Percentiles rank a stretch among this genome's conserved stretches.
These are phyloP conservation scores for Wickerhamiella bombiphila DNA, from an alignment of 805 yeast genomes.

Conservation along the genomic window DNA sequence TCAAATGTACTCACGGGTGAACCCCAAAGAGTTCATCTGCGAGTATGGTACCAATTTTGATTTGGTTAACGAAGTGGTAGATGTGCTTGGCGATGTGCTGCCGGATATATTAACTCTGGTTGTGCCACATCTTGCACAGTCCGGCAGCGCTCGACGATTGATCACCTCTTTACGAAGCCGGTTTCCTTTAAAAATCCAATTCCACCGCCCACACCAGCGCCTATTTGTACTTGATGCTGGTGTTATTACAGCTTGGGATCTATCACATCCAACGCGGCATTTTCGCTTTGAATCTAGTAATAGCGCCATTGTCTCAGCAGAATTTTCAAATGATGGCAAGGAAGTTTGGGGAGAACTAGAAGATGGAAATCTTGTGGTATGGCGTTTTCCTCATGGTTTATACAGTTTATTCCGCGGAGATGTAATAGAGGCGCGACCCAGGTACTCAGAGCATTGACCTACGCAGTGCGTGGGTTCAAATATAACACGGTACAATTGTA, in stretches of 20 bases:
- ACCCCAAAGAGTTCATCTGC: no score
- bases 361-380: background rate
- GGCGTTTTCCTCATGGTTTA: background rate
- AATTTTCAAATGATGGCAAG: background rate
- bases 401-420: background rate
- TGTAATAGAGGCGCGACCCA: background rate
- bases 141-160: background rate
- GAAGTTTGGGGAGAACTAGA: background rate
- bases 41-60: no score
- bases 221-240: background rate
- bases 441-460: no score
- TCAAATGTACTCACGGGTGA: no score
- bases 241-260: background rate
- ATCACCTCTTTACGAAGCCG: background rate
- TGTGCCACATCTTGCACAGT: no score
- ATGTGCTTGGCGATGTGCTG: no score
- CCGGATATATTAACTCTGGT: no score
- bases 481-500: no score
- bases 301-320: background rate
- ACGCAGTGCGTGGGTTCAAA: no score
- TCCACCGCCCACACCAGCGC: background rate
- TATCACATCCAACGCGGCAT: background rate
- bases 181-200: background rate
- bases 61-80: no score
- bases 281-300: no score